Percentiles rank a stretch among this genome's conserved stretches.
These are phyloP conservation scores for Musa schizocarpa DNA, from an alignment of 176 grass and related monocot genomes.

Conservation along the genomic window DNA sequence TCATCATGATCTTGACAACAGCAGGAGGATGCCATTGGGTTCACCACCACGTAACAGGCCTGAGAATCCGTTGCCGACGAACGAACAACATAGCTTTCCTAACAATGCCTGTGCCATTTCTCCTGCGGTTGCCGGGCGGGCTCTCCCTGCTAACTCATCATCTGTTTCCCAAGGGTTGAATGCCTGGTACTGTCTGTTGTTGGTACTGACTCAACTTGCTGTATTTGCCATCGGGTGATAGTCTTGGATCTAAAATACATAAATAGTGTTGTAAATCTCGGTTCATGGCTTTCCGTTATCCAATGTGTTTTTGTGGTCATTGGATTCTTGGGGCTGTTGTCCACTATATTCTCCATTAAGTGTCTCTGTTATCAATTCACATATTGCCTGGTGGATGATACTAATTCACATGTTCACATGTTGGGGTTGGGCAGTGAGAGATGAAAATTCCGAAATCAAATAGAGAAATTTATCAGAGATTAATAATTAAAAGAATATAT, in stretches of 20 bases:
- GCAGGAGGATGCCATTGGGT: slow-evolving; percentile 49
- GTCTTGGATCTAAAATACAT: slow-evolving; percentile 9
- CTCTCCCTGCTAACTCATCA: slow-evolving; percentile 29
- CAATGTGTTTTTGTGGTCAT: background rate
- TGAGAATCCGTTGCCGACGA: slow-evolving; percentile 71
- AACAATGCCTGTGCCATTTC: slow-evolving; percentile 25
- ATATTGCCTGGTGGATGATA: too few relatives aligned
- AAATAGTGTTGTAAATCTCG: slow-evolving; percentile 80
- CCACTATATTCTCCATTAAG: too few relatives aligned
- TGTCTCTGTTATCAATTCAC: too few relatives aligned
- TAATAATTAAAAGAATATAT: too few relatives aligned
- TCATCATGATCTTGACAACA: slow-evolving; percentile 49
- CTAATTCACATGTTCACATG: too few relatives aligned
- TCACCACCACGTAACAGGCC: slow-evolving; percentile 50
- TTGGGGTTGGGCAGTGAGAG: too few relatives aligned
- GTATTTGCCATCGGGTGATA: slow-evolving; percentile 54
- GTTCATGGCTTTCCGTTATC: slow-evolving; percentile 9
- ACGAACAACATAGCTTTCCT: slow-evolving; percentile 71
- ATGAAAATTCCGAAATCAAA: too few relatives aligned
- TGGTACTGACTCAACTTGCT: slow-evolving; percentile 44
- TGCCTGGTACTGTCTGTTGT: slow-evolving; percentile 21
- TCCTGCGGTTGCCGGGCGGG: slow-evolving; percentile 46
- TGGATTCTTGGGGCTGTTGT: background rate
- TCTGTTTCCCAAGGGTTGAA: slow-evolving; percentile 11
- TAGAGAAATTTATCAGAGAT: too few relatives aligned